phyloP scores from a whole-genome alignment of 2,329 filamentous ascomycete species.

The Xylaria multiplex region DNA sequence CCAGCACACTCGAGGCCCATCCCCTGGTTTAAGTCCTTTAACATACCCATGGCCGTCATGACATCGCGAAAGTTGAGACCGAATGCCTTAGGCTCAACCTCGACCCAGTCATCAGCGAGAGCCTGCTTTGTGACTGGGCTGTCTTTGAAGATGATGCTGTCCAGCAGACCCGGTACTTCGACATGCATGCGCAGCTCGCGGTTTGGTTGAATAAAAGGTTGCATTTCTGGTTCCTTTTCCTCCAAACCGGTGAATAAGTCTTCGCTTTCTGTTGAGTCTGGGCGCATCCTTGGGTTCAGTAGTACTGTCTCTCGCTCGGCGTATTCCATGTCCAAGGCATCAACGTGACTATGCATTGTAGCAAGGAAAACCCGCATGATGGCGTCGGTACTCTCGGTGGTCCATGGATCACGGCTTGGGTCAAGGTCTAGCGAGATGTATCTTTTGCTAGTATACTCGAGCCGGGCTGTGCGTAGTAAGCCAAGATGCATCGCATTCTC shows the following conservation, averaged over 20 bases:
- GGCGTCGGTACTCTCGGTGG: not conserved
- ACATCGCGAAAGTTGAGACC: conserved; percentile 35
- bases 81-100: conserved; percentile 26
- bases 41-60: conserved; percentile 30
- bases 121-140: conserved; percentile 1
- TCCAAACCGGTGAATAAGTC: conserved; percentile 2
- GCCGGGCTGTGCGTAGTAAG: conserved; percentile 40
- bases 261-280: conserved; percentile 16
- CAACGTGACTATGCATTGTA: conserved; percentile 1
- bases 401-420: conserved; percentile 25
- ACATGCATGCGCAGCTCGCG: conserved; percentile 30
- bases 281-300: conserved; percentile 20
- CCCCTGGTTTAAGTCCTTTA: conserved; percentile 21
- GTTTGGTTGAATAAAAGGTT: conserved; percentile 20
- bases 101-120: conserved; percentile 12
- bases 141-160: conserved; percentile 32
- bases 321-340: conserved; percentile 30
- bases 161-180: conserved; percentile 23
- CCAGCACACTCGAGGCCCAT: conserved; percentile 35
- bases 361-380: conserved; percentile 28
- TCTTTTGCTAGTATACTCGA: conserved; percentile 37
- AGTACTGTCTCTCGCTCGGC: conserved; percentile 28
- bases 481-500: conserved; percentile 36
- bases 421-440: conserved; percentile 45
- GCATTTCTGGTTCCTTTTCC: conserved; percentile 17